A percentile compares a stretch with the other conserved stretches of the same genome.
Conservation (phyloP, 1,284 basidiomycete species). For the Fomitopsis betulina region DNA sequence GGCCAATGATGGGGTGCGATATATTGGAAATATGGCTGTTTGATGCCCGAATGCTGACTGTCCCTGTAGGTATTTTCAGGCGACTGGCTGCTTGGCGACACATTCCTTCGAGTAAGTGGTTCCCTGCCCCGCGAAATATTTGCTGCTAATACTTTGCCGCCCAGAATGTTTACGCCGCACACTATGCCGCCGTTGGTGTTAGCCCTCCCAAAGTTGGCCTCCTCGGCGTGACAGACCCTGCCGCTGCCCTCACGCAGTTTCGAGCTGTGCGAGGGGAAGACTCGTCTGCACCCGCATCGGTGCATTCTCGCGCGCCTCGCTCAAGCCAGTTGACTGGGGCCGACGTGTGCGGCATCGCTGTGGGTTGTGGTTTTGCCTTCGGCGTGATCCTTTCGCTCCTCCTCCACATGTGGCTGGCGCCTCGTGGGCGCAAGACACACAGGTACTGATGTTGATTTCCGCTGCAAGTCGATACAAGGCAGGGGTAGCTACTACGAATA, state of each 20-base stretch:
- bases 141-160: not conserved
- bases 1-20: conserved; percentile 43
- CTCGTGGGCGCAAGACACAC: conserved; percentile 2
- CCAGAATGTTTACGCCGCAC: conserved; percentile 52
- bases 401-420: conserved; percentile 7
- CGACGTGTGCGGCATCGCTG: conserved; percentile 26
- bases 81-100: conserved; percentile 59
- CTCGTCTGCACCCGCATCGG: conserved; percentile 24
- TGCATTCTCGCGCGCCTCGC: conserved; percentile 12
- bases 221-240: conserved; percentile 40
- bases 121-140: not conserved
- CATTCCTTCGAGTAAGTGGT: conserved; percentile 46
- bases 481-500: not conserved
- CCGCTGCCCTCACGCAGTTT: conserved; percentile 36
- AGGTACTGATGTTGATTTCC: conserved; percentile 6
- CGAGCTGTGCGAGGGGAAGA: conserved; percentile 41
- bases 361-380: conserved; percentile 24
- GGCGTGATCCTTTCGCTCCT: conserved; percentile 27
- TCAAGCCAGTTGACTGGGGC: conserved; percentile 16
- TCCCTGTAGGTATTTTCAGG: conserved; percentile 45
- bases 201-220: conserved; percentile 45
- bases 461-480: not conserved
- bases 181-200: conserved; percentile 38
- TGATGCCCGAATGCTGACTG: conserved; percentile 10
- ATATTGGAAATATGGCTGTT: not conserved